Evolutionary conservation across 805 yeast genomes (phyloP), one percentile per base, ranked within the genome.

Genomic region (Metschnikowia dekortorum): DNA sequence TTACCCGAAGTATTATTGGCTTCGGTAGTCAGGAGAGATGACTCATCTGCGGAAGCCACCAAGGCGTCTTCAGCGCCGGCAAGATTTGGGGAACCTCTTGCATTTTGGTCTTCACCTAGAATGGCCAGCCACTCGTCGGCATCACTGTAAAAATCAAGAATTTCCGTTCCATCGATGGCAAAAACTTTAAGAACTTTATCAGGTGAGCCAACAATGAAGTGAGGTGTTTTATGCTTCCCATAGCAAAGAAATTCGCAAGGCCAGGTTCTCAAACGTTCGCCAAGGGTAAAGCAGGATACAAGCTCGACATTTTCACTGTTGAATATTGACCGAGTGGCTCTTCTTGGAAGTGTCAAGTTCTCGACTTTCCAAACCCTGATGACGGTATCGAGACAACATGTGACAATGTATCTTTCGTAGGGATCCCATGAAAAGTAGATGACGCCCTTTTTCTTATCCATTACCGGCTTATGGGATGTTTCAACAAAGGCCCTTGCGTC

Each of bases 401-500:
- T 79, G 8, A 90, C 78, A 28, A 91, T 54, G 59, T 77, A 78
- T 6, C 75, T 61, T 59, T 88, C 91, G 58, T 84, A 83, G 0
- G 84, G 84, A 3, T 91, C 87, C 86, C 96, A 91, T 8, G 87
- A 75, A 18, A 85, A 74, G 60, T 82, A 84, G 40, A 85, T 75
- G 4, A 88, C 3, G 69, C 58, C 61, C 55, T 64, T 59, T 39
- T 63, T 56, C 40, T 62, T 64, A 34, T 59, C 62, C 30, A 55
- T 44, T 0, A 64, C 46, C 2, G 71, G 67, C 36, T 59, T 62
- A 41, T 61, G 54, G 4, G 70, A 53, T 28, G 58, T 52, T 10
- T 64, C 58, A 7, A 62, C 66, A 47, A 68, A 68, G 5, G 54
- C 64, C 29, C 60, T 55, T 9, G 58, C 59, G 41, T 71, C 71